Base-by-base conservation (phyloP, 2,329 filamentous ascomycete species). In the Scedosporium minutisporum region DNA sequence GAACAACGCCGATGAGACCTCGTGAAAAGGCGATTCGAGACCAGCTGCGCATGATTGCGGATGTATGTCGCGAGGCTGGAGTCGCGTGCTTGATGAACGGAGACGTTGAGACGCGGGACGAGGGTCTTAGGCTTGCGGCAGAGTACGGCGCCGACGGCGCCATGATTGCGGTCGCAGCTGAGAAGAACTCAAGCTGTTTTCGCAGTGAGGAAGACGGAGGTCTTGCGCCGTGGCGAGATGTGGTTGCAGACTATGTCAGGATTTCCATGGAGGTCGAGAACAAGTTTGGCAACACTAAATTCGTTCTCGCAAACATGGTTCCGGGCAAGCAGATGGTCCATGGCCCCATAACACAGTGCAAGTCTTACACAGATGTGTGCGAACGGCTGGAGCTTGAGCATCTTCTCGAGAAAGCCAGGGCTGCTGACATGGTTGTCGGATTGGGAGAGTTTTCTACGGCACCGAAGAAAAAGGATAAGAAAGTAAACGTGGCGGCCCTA, bases 11-110 rank as follows among this genome's bases (percentile, higher is more conserved):
- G 1, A 99, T 99, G 95, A 85, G 95, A 44, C 93, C 93, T 1
- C 82, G 93, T 58, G 92, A 97, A 75, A 83, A 86, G 25, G 95
- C 93, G 2, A 91, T 97, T 64, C 85, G 95, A 18, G 87, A 87
- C 25, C 93, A 97, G 75, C 79, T 99, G 65, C 82, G 82, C 63
- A 96, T 96, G 90, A 82, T 99, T 57, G 88, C 84, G 0, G 79
- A 86, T 4, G 80, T 96, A 1, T 99, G 95, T 71, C 87, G 83
- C 66, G 87, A 92, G 66, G 87, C 87, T 10, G 93, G 93, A 29
- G 92, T 99, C 2, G 92, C 93, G 7, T 97, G 93, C 71, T 76
- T 97, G 48, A 93, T 97, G 87, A 99, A 99, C 71, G 95, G 95
- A 58, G 95, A 99, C 70, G 92, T 99, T 0, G 85, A 82, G 62